Evolutionary conservation across 116 monocot genomes (phyloP).

Genomic region (Phalaenopsis hybrid): DNA sequence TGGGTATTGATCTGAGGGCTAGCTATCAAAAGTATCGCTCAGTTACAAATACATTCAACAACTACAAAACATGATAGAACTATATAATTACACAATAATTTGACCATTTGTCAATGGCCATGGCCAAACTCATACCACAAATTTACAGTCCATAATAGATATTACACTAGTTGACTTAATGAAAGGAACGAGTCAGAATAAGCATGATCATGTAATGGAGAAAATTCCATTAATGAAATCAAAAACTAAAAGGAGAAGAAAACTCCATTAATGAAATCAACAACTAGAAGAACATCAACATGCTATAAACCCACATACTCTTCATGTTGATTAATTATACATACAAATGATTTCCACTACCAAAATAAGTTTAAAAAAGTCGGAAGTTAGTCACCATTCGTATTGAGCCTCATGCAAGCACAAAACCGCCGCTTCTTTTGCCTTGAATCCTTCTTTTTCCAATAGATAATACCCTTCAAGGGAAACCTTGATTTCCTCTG

Average conservation of each 20-base stretch:
- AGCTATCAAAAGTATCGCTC: neutral
- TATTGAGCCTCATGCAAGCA: constrained; percentile 32
- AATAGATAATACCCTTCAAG: constrained; percentile 39
- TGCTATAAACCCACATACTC: neutral
- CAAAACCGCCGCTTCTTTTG: constrained; percentile 22
- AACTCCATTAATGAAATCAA: neutral
- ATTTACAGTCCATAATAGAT: neutral
- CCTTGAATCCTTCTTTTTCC: constrained; percentile 17
- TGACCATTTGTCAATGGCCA: too few relatives aligned
- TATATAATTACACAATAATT: neutral
- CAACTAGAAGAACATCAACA: neutral
- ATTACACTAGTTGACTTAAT: neutral
- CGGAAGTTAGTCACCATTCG: constrained; percentile 16
- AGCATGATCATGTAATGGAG: neutral
- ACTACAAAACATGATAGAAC: neutral
- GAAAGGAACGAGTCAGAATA: neutral
- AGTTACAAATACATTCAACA: neutral
- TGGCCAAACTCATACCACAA: neutral
- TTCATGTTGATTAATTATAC: neutral
- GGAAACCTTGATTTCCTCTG: constrained; percentile 22
- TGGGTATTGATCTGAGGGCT: too few relatives aligned
- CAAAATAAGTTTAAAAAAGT: neutral
- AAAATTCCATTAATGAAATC: neutral
- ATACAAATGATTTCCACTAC: neutral
- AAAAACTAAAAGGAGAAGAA: neutral